These are phyloP conservation scores for Salix caprea DNA, from an alignment of 345 rosid species.

Conservation along the genomic window DNA sequence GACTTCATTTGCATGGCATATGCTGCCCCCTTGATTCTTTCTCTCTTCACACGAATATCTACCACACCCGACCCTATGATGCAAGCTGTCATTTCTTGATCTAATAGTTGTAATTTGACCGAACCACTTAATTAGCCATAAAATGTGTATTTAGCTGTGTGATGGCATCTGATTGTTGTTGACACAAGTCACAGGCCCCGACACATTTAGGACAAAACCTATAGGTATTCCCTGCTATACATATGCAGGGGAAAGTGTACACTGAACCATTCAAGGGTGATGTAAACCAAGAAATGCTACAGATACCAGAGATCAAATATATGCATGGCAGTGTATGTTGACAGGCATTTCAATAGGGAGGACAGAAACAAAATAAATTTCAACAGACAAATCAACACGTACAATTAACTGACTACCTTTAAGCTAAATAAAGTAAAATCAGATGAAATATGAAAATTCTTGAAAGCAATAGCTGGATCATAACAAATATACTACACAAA, in stretches of 20 bases:
- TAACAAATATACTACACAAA: background rate
- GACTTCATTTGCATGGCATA: background rate
- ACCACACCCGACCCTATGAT: background rate
- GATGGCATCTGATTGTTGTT: background rate
- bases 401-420: background rate
- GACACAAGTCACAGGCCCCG: background rate
- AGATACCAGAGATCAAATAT: background rate
- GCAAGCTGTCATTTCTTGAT: background rate
- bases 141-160: background rate
- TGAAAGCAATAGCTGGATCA: background rate
- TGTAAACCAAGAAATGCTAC: background rate
- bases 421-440: background rate
- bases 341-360: background rate
- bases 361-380: background rate
- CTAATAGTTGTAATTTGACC: background rate
- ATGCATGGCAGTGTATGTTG: background rate
- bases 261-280: background rate
- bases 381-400: background rate
- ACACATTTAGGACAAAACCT: background rate
- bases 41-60: background rate
- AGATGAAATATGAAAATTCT: background rate
- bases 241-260: background rate
- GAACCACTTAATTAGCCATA: background rate
- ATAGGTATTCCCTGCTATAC: background rate
- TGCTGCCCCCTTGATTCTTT: background rate